Base-by-base conservation (phyloP, 106 monocot species). In the Cymbidium sinense region DNA sequence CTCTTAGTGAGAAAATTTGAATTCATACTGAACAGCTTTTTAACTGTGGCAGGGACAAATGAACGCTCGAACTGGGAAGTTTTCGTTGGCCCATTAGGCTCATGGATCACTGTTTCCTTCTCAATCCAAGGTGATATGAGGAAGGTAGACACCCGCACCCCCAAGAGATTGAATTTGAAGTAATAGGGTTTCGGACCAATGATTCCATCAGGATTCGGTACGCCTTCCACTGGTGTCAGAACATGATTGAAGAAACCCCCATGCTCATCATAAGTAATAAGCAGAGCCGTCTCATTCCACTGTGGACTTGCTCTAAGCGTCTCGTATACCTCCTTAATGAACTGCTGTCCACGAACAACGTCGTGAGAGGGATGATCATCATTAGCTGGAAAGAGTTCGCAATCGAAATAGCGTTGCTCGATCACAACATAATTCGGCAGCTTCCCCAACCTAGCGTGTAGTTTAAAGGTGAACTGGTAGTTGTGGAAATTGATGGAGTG, bases 171-270 rank as follows among this genome's bases (percentile, higher is more conserved):
- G 73, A 95, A 95, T 50, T 88, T 91, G 86, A n/a, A n/a, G n/a
- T n/a, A n/a, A n/a, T n/a, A n/a, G n/a, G n/a, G n/a, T n/a, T n/a
- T n/a, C n/a, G n/a, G 91, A 95, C 79, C 88, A 95, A 95, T 81
- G 62, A 95, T 91, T 41, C 95, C 95, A 55, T 95, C 95, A 18
- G 95, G 95, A 62, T 88, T 91, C 39, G 95, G 95, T 33, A 95
- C 91, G 5, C 86, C 89, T 20, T 82, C 47, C 4, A 95, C 91
- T 5, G 95, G 95, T 3, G 91, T 95, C 17, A 91, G 95, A 47
- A 95, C 95, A 27, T 95, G 95, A 77, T 95, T 91, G 51, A 87
- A 95, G 84, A 95, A 95, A n/a, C 95, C 95, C n/a, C n/a, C n/a
- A n/a, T n/a, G n/a, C n/a, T n/a, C n/a, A n/a, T n/a, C n/a, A n/a